phyloP scores from a whole-genome alignment of 768 basidiomycete species.

The Hemileccinum rubropunctum region DNA sequence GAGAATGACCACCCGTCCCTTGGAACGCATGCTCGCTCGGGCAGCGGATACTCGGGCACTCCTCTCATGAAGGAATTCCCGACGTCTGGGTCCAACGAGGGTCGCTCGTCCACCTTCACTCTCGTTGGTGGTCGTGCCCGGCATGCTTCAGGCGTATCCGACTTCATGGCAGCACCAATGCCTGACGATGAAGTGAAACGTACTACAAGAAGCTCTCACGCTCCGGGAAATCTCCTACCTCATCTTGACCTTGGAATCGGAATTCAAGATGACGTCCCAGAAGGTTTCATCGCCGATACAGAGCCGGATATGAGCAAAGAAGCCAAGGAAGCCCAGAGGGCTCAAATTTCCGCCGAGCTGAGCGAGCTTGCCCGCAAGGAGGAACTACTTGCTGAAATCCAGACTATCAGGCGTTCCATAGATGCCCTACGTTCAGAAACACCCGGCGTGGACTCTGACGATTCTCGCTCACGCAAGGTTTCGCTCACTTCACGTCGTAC shows the following conservation, averaged over 20 bases:
- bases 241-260: constrained; percentile 71
- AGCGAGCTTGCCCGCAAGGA: constrained; percentile 63
- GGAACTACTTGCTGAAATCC: constrained; percentile 72
- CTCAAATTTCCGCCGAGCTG: constrained; percentile 41
- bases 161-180: constrained; percentile 62
- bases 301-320: constrained; percentile 28
- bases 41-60: constrained; percentile 60
- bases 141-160: constrained; percentile 66
- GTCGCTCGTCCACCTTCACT: constrained; percentile 44
- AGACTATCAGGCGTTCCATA: constrained; percentile 76
- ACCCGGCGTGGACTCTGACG: constrained; percentile 44
- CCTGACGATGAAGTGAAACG: constrained; percentile 61
- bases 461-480: constrained; percentile 61
- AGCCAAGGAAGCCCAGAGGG: constrained; percentile 33
- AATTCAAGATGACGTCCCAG: constrained; percentile 73
- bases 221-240: constrained; percentile 54
- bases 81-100: constrained; percentile 46
- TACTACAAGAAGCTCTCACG: constrained; percentile 48
- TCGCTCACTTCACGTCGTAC: constrained; percentile 69
- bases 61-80: constrained; percentile 69
- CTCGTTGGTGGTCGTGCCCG: constrained; percentile 54
- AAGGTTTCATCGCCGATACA: constrained; percentile 58
- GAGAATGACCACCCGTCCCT: constrained; percentile 78
- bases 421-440: constrained; percentile 72
- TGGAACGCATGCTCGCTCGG: constrained; percentile 56